phyloP scores from a whole-genome alignment of 2,329 filamentous ascomycete genomes.

The Cadophora sp. region DNA sequence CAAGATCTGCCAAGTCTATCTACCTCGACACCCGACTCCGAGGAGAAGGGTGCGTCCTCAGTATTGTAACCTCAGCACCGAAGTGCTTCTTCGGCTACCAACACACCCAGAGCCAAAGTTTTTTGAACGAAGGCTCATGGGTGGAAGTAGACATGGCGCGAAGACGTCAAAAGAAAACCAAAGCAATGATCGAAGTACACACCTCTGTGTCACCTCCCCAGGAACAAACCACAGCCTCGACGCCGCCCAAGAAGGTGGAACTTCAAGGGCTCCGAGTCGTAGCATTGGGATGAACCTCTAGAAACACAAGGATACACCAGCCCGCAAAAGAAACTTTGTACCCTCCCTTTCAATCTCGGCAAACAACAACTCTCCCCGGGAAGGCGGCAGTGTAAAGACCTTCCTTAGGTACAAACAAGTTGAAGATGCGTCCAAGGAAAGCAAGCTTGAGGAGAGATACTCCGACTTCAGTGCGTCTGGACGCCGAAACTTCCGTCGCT shows the following conservation, averaged over 20 bases:
- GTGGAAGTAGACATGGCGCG: not conserved
- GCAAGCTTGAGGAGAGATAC: constrained; percentile 3
- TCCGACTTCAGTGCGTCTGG: not conserved
- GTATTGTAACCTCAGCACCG: constrained; percentile 12
- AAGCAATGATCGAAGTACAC: constrained; percentile 2
- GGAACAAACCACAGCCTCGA: not conserved
- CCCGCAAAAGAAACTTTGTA: not conserved
- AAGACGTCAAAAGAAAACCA: constrained; percentile 2
- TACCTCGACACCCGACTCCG: constrained; percentile 13
- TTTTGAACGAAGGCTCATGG: not conserved
- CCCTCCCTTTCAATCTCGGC: not conserved
- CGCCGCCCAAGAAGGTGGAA: constrained; percentile 3
- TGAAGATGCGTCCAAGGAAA: not conserved
- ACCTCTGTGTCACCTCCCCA: constrained; percentile 17
- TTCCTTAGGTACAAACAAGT: not conserved
- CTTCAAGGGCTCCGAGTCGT: constrained; percentile 4
- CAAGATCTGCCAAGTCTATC: constrained; percentile 10
- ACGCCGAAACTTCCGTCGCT: constrained; percentile 3
- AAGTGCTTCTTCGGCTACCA: constrained; percentile 3
- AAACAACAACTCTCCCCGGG: not conserved
- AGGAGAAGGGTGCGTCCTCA: constrained; percentile 10
- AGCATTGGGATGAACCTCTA: constrained; percentile 7
- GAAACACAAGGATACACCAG: constrained; percentile 14
- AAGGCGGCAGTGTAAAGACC: not conserved
- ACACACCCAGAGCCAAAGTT: constrained; percentile 4